Evolutionary conservation across 1,139 yeast genomes (phyloP).

Genomic region (Candida sp.): DNA sequence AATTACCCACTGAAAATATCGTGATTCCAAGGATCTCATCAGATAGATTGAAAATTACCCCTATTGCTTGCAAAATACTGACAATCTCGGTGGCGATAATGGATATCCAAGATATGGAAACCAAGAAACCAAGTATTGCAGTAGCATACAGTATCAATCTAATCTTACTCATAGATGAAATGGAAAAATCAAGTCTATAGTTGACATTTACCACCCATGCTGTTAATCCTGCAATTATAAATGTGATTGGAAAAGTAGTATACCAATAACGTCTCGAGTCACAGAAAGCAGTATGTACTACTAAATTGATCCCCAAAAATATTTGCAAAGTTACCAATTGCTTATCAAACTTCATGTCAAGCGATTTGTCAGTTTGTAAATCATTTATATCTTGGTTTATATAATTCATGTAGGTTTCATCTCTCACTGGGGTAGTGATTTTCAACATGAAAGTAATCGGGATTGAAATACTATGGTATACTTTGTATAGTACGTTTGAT

Average conservation of each 20-base stretch:
- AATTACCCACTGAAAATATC: slow-evolving; percentile 89
- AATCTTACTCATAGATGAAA: slow-evolving; percentile 3
- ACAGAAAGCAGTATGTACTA: slow-evolving; percentile 8
- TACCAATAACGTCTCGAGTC: slow-evolving; percentile 4
- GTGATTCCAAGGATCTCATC: slow-evolving; percentile 85
- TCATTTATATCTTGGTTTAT: slow-evolving; percentile 3
- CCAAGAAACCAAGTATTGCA: slow-evolving; percentile 58
- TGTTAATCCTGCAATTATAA: slow-evolving; percentile 8
- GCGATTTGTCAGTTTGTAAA: slow-evolving; percentile 7
- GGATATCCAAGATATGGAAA: slow-evolving; percentile 73
- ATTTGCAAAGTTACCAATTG: slow-evolving; percentile 16
- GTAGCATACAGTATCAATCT: slow-evolving; percentile 26
- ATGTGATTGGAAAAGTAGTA: slow-evolving; percentile 10
- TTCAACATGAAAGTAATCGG: slow-evolving; percentile 45
- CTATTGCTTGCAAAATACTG: slow-evolving; percentile 58
- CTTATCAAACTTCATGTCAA: slow-evolving; percentile 17
- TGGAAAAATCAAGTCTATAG: slow-evolving; percentile 4
- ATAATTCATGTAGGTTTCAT: slow-evolving; percentile 10
- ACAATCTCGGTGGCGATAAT: slow-evolving; percentile 77
- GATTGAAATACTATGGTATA: slow-evolving; percentile 27
- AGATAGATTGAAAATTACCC: slow-evolving; percentile 58
- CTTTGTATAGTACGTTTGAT: slow-evolving; percentile 9
- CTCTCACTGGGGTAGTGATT: slow-evolving; percentile 47
- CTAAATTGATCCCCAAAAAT: slow-evolving; percentile 14
- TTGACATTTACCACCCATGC: slow-evolving; percentile 5